phyloP scores from a whole-genome alignment of 257 asterid species.

The Nicotiana tomentosiformis region DNA sequence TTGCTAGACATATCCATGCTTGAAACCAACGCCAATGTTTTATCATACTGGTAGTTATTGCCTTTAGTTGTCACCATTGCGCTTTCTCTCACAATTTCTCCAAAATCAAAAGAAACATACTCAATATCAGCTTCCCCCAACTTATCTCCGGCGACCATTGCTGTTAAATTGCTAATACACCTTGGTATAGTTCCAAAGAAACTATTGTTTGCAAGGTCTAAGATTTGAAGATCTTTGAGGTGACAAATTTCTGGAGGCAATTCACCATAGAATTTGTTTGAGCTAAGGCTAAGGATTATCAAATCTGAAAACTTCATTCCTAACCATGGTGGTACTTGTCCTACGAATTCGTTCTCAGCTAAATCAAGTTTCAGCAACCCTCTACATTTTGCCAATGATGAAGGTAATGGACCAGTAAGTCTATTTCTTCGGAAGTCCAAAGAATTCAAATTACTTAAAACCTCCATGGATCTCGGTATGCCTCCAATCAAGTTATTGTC shows the following conservation, averaged over 20 bases:
- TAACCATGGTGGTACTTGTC: conserved; percentile 24
- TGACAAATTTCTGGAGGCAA: conserved; percentile 17
- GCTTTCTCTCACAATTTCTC: not conserved
- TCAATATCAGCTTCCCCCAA: not conserved
- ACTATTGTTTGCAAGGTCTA: conserved; percentile 20
- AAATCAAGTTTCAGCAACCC: too few relatives aligned
- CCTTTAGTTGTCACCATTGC: conserved; percentile 21
- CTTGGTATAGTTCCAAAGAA: conserved; percentile 14
- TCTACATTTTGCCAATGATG: too few relatives aligned
- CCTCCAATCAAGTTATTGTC: conserved; percentile 20
- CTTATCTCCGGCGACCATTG: conserved; percentile 9
- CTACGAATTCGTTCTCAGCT: conserved; percentile 12
- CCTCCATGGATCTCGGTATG: conserved; percentile 19
- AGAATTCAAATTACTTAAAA: not conserved
- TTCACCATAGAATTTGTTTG: conserved; percentile 19
- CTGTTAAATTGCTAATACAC: conserved; percentile 24
- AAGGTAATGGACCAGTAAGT: not conserved
- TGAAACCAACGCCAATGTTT: conserved; percentile 8
- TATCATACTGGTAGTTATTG: not conserved
- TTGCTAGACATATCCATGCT: conserved; percentile 22
- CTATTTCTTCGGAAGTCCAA: conserved; percentile 11
- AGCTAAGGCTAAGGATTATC: conserved; percentile 14
- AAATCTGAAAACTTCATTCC: conserved; percentile 9
- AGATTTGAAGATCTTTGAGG: conserved; percentile 12
- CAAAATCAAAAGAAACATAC: too few relatives aligned